These are phyloP conservation scores for Suhomyces panamericanus DNA, from an alignment of 1,139 yeast genomes.

Conservation along the genomic window DNA sequence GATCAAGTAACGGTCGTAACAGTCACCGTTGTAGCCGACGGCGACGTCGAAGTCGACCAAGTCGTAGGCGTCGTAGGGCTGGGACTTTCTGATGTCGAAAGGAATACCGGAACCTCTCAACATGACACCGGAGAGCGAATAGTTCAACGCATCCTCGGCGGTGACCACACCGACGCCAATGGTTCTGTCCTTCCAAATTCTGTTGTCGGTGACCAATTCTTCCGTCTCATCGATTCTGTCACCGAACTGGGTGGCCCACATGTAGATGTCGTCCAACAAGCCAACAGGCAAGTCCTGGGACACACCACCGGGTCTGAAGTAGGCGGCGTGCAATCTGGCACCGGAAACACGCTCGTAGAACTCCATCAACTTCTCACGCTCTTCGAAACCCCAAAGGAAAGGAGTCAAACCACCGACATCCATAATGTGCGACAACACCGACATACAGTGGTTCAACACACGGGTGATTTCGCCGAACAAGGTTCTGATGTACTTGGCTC, in stretches of 20 bases:
- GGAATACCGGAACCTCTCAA: slow-evolving; percentile 90
- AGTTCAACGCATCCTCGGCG: slow-evolving; percentile 85
- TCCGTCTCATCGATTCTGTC: slow-evolving; percentile 90
- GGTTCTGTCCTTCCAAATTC: slow-evolving; percentile 92
- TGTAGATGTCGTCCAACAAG: slow-evolving; percentile 82
- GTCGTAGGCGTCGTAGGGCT: slow-evolving; percentile 90
- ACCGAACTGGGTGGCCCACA: slow-evolving; percentile 97
- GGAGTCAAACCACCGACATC: slow-evolving; percentile 95
- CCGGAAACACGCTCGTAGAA: slow-evolving; percentile 90
- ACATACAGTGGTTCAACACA: slow-evolving; percentile 82
- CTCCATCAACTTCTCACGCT: slow-evolving; percentile 91
- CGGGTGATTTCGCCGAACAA: slow-evolving; percentile 88
- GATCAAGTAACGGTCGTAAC: slow-evolving; percentile 84
- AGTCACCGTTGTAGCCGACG: slow-evolving; percentile 86
- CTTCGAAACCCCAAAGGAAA: slow-evolving; percentile 93
- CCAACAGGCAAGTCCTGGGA: slow-evolving; percentile 88
- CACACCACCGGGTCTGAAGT: slow-evolving; percentile 91
- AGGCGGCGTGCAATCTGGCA: slow-evolving; percentile 86
- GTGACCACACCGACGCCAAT: slow-evolving; percentile 76
- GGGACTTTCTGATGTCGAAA: slow-evolving; percentile 81
- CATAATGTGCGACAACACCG: slow-evolving; percentile 86
- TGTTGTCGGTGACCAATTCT: slow-evolving; percentile 85
- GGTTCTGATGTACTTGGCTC: slow-evolving; percentile 84
- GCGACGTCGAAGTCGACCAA: slow-evolving; percentile 83
- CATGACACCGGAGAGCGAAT: slow-evolving; percentile 84